Percentiles rank a stretch among this genome's conserved stretches.
Evolutionary conservation across 352 stramenopile genomes (phyloP).

Genomic region (Pythium sukuiense): DNA sequence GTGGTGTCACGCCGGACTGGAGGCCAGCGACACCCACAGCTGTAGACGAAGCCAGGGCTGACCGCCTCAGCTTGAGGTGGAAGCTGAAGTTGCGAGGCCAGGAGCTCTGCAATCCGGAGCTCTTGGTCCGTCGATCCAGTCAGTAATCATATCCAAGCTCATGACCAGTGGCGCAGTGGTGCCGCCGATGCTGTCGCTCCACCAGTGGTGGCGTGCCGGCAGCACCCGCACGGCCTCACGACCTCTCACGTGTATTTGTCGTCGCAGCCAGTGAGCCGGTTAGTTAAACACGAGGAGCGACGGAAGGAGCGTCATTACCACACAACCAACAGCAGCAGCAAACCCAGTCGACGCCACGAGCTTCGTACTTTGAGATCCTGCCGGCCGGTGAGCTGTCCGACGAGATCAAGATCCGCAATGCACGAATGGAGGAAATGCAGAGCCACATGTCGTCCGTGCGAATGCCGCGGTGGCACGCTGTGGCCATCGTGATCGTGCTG

Average conservation of each 20-base stretch:
- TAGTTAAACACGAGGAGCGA: neutral
- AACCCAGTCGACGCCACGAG: neutral
- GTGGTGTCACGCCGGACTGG: neutral
- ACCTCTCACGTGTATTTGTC: neutral
- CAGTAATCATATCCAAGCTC: neutral
- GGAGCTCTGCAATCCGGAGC: no score
- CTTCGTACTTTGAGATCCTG: constrained; percentile 1
- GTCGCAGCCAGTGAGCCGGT: neutral
- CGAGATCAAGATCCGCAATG: constrained; percentile 14
- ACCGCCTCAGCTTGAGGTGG: neutral
- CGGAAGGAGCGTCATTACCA: neutral
- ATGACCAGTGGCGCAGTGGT: neutral
- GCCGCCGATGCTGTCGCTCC: neutral
- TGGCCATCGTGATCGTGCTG: constrained; percentile 3
- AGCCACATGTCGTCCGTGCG: neutral
- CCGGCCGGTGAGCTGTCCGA: neutral
- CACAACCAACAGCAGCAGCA: neutral
- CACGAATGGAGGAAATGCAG: constrained; percentile 11
- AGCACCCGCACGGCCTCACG: neutral
- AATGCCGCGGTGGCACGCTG: neutral
- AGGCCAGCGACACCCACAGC: neutral
- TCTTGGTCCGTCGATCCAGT: no score
- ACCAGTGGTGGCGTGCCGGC: neutral
- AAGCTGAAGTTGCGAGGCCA: no score
- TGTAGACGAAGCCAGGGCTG: neutral